Percentiles rank a stretch among this genome's conserved stretches.
Conservation (phyloP, 257 asterid species). For the Plantago elongata region DNA sequence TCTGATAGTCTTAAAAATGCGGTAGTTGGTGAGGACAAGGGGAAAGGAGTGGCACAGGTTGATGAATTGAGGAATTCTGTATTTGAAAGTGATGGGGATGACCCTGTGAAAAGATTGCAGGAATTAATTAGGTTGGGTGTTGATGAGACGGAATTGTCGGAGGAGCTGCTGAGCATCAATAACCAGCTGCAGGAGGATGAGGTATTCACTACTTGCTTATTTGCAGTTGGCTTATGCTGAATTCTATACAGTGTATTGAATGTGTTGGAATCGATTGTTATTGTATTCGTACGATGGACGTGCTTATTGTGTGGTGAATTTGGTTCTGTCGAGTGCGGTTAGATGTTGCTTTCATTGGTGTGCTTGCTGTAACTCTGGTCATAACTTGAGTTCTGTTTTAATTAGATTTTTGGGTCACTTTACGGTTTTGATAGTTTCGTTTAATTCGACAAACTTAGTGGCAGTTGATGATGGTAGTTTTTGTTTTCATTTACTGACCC, state of each 20-base stretch:
- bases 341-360: no score
- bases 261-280: constrained; percentile 10
- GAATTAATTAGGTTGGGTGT: constrained; percentile 37
- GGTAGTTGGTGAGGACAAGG: constrained; percentile 15
- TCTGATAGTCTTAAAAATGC: constrained; percentile 10
- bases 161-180: constrained; percentile 48
- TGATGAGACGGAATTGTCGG: constrained; percentile 45
- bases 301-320: not conserved
- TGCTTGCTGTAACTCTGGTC: not conserved
- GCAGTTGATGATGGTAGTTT: not conserved
- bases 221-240: no score
- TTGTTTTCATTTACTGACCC: not conserved
- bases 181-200: constrained; percentile 80
- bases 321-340: no score
- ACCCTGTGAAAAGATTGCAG: constrained; percentile 36
- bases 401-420: not conserved
- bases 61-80: constrained; percentile 20
- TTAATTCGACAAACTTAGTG: not conserved
- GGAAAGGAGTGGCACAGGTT: constrained; percentile 15
- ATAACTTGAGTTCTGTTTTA: not conserved
- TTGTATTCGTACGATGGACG: not conserved
- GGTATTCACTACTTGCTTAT: constrained; percentile 30
- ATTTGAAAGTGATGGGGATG: constrained; percentile 28
- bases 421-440: not conserved
- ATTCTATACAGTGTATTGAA: not conserved